Evolutionary conservation across 2,329 filamentous ascomycete species (phyloP), one percentile per base, ranked within the genome.

Genomic region (Ascocoryne sarcoides): DNA sequence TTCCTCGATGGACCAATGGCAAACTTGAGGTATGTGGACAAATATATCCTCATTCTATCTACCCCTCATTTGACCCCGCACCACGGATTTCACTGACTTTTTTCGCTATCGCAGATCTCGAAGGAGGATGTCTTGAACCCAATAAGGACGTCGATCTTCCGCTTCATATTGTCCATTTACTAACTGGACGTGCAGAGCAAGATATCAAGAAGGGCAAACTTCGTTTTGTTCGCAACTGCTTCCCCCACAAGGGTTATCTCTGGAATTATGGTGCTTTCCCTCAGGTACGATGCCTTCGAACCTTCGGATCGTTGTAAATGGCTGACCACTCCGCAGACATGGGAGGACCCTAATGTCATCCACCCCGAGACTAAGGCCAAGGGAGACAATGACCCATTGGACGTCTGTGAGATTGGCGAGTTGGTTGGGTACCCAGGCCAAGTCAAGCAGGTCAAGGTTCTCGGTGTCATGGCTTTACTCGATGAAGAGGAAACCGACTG

Each of bases 201-300:
- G 92, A 98, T 67, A 79, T 80, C 68, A 96, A 98, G 84, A 96
- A 98, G 79, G 92, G 90, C 78, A 96, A 95, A 79, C 88, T 96
- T 60, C 86, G 92, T 62, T 98, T 83, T 66, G 92, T 98, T 65
- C 88, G 92, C 72, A 98, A 98, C 83, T 98, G 92, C 82, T 98
- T 98, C 79, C 92, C 92, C 59, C 92, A 98, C 84, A 96, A 98
- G 80, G 92, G 92, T 55, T 98, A 98, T 71, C 86, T 98, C 59
- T 98, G 92, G 92, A 98, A 98, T 80, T 98, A 98, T 71, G 92
- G 92, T 72, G 89, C 89, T 68, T 96, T 98, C 82, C 92, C 92
- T 60, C 87, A 92, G 75, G 87, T 92, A 75, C 62, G 75, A 39
- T 42, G 48, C 17, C 32, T 32, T 30, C 23, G 37, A 19, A 32